Evolutionary conservation across 306 rosid genomes (phyloP).

Genomic region (Cyclanthera cordifolia): DNA sequence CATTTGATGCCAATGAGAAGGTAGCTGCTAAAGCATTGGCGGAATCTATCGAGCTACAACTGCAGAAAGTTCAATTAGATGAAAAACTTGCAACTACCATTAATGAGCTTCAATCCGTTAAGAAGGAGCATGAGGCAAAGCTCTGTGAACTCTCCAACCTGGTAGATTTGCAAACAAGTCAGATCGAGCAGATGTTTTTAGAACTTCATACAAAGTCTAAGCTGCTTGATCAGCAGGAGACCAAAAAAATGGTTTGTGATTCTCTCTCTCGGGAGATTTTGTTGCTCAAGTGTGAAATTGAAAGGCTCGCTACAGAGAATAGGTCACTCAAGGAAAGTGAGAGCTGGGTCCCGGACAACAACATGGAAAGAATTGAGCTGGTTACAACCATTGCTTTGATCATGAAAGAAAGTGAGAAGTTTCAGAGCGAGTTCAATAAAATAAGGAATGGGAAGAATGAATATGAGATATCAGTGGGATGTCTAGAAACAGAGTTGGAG

Average conservation of each 20-base stretch:
- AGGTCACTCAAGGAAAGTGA: constrained; percentile 42
- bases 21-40: constrained; percentile 54
- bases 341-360: constrained; percentile 31
- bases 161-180: constrained; percentile 35
- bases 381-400: constrained; percentile 32
- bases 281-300: constrained; percentile 41
- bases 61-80: constrained; percentile 45
- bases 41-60: constrained; percentile 55
- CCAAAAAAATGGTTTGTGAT: constrained; percentile 34
- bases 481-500: constrained; percentile 48
- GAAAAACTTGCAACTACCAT: constrained; percentile 41
- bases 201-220: constrained; percentile 51
- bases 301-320: constrained; percentile 41
- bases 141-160: constrained; percentile 38
- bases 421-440: constrained; percentile 34
- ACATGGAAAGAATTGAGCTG: constrained; percentile 46
- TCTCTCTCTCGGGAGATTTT: constrained; percentile 45
- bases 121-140: constrained; percentile 36
- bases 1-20: constrained; percentile 83
- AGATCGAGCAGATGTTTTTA: constrained; percentile 36
- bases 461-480: constrained; percentile 29
- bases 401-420: constrained; percentile 50
- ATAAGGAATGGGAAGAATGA: constrained; percentile 37
- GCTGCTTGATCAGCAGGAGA: constrained; percentile 44
- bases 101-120: constrained; percentile 43